A percentile compares a stretch with the other conserved stretches of the same genome.
Evolutionary conservation across 1,139 yeast genomes (phyloP).

Genomic region (Lodderomyces elongisporus): DNA sequence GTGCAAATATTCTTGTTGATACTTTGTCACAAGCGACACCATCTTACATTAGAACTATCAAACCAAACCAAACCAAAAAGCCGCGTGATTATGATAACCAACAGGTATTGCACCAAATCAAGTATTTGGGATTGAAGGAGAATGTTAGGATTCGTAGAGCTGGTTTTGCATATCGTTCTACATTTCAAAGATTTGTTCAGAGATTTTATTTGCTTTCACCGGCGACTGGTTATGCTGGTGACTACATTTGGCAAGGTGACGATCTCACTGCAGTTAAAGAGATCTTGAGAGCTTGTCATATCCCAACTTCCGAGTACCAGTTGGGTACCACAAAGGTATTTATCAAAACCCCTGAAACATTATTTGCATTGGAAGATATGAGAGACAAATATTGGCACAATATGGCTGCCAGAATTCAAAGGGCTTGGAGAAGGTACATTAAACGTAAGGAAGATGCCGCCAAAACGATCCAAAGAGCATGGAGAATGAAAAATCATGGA

Average conservation of each 20-base stretch:
- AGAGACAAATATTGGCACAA: conserved; percentile 97
- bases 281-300: conserved; percentile 73
- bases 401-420: conserved; percentile 96
- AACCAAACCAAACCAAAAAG: conserved; percentile 91
- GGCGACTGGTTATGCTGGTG: conserved; percentile 96
- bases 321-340: conserved; percentile 93
- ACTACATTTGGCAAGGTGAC: conserved; percentile 92
- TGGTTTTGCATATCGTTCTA: conserved; percentile 96
- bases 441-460: conserved; percentile 87
- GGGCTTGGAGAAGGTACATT: conserved; percentile 89
- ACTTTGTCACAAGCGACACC: conserved; percentile 89
- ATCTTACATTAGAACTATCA: conserved; percentile 94
- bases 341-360: conserved; percentile 94
- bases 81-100: conserved; percentile 85
- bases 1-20: conserved; percentile 87
- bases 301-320: conserved; percentile 80
- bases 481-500: conserved; percentile 78
- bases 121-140: conserved; percentile 93
- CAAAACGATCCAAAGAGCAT: conserved; percentile 72
- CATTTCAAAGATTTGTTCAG: conserved; percentile 96
- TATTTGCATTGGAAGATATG: conserved; percentile 93
- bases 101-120: conserved; percentile 92
- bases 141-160: conserved; percentile 98
- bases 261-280: conserved; percentile 74
- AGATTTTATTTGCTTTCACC: conserved; percentile 86